A percentile compares a stretch with the other conserved stretches of the same genome.
These are phyloP conservation scores for Fremontodendron californicum DNA, from an alignment of 345 rosid species.

Conservation along the genomic window DNA sequence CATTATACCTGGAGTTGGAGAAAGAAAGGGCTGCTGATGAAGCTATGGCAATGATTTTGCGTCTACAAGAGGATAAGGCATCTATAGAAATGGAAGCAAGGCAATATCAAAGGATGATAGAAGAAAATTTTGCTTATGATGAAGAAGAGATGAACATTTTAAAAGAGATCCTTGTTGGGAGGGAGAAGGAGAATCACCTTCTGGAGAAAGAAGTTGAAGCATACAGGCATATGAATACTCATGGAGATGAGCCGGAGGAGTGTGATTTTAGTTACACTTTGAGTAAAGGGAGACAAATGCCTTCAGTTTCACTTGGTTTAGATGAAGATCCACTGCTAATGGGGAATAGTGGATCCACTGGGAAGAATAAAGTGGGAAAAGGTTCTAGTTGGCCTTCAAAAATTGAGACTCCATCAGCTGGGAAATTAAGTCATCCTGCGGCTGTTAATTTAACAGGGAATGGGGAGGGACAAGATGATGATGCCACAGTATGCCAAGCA, in stretches of 20 bases:
- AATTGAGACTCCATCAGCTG: slow-evolving; percentile 9
- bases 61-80: slow-evolving; percentile 83
- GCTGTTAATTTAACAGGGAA: slow-evolving; percentile 15
- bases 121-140: slow-evolving; percentile 76
- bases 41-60: slow-evolving; percentile 87
- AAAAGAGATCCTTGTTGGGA: slow-evolving; percentile 71
- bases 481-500: slow-evolving; percentile 12
- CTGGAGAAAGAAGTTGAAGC: slow-evolving; percentile 77
- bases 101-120: slow-evolving; percentile 83
- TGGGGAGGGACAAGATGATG: background rate
- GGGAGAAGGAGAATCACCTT: slow-evolving; percentile 73
- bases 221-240: slow-evolving; percentile 45
- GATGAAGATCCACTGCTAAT: slow-evolving; percentile 16
- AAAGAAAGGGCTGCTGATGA: slow-evolving; percentile 89
- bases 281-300: slow-evolving; percentile 10
- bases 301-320: slow-evolving; percentile 17
- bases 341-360: slow-evolving; percentile 15
- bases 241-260: slow-evolving; percentile 28
- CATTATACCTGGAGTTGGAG: slow-evolving; percentile 58
- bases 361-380: slow-evolving; percentile 14
- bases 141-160: slow-evolving; percentile 82
- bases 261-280: slow-evolving; percentile 11
- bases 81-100: slow-evolving; percentile 77
- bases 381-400: slow-evolving; percentile 12
- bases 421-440: background rate